Evolutionary conservation across 2,329 filamentous ascomycete genomes (phyloP).

Genomic region (Tolypocladium ophioglossoides): DNA sequence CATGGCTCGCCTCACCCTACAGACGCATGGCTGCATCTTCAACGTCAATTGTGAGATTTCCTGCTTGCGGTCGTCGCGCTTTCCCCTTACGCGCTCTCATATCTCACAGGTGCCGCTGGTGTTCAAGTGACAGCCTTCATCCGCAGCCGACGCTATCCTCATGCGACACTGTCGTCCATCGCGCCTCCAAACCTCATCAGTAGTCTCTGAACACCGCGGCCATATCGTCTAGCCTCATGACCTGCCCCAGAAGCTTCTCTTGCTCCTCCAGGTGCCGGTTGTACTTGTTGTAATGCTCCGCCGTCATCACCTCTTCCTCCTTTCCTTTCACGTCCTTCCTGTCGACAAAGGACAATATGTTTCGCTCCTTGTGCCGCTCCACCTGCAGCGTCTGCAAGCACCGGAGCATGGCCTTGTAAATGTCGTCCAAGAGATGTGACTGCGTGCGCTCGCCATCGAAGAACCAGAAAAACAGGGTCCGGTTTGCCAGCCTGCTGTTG

Average conservation of each 20-base stretch:
- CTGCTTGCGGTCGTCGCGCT: neutral
- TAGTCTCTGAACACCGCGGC: constrained; percentile 76
- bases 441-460: constrained; percentile 69
- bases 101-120: neutral
- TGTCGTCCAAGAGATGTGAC: constrained; percentile 62
- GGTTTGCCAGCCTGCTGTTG: constrained; percentile 66
- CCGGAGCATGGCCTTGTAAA: constrained; percentile 84
- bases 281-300: constrained; percentile 59
- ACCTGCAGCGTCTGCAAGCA: constrained; percentile 70
- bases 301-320: constrained; percentile 69
- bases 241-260: constrained; percentile 66
- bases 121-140: neutral
- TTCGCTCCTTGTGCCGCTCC: constrained; percentile 60
- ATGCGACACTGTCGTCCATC: neutral
- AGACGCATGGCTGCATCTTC: neutral
- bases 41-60: neutral
- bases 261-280: constrained; percentile 51
- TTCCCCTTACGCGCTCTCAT: neutral
- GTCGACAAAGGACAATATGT: constrained; percentile 71
- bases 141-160: neutral
- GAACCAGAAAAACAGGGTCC: constrained; percentile 87
- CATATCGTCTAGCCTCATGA: constrained; percentile 73
- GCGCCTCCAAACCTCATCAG: constrained; percentile 23
- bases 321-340: constrained; percentile 77
- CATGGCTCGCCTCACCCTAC: neutral